A percentile compares a stretch with the other conserved stretches of the same genome.
phyloP scores from a whole-genome alignment of 1,139 yeast species.

The Yamadazyma oceani region DNA sequence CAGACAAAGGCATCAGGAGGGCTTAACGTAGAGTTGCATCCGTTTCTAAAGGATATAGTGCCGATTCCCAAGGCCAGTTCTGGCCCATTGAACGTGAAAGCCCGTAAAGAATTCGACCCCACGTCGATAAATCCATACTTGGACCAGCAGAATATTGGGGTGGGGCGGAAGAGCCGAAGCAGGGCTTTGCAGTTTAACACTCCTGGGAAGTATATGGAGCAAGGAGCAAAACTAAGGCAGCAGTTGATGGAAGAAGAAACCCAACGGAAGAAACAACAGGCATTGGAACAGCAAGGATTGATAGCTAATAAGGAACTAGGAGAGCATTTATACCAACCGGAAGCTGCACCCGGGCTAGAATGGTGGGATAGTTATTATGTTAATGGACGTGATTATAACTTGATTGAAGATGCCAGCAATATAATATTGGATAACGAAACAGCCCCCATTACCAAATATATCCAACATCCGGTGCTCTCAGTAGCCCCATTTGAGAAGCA shows the following conservation, averaged over 20 bases:
- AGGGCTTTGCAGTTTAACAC: conserved; percentile 52
- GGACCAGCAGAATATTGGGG: conserved; percentile 33
- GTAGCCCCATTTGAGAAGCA: conserved; percentile 57
- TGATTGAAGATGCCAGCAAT: conserved; percentile 19
- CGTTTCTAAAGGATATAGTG: conserved; percentile 44
- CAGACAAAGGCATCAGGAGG: background rate
- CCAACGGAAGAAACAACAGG: conserved; percentile 22
- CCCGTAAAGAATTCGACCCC: conserved; percentile 38
- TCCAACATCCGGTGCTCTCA: conserved; percentile 81
- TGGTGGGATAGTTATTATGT: conserved; percentile 79
- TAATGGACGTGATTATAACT: conserved; percentile 28
- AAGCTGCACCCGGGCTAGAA: conserved; percentile 60
- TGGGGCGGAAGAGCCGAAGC: conserved; percentile 12
- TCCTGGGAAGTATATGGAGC: conserved; percentile 60
- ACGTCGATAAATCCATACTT: conserved; percentile 61
- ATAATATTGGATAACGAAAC: conserved; percentile 36
- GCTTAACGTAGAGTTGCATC: conserved; percentile 52
- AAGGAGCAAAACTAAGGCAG: conserved; percentile 53
- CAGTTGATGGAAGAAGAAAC: conserved; percentile 33
- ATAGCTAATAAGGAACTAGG: conserved; percentile 48
- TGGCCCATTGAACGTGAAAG: conserved; percentile 31
- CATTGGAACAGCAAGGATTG: conserved; percentile 41
- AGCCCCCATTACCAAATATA: conserved; percentile 57
- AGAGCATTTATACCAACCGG: conserved; percentile 50
- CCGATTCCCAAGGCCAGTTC: conserved; percentile 24